These are phyloP conservation scores for Citrullus mucosospermus DNA, from an alignment of 306 rosid species.

Conservation along the genomic window DNA sequence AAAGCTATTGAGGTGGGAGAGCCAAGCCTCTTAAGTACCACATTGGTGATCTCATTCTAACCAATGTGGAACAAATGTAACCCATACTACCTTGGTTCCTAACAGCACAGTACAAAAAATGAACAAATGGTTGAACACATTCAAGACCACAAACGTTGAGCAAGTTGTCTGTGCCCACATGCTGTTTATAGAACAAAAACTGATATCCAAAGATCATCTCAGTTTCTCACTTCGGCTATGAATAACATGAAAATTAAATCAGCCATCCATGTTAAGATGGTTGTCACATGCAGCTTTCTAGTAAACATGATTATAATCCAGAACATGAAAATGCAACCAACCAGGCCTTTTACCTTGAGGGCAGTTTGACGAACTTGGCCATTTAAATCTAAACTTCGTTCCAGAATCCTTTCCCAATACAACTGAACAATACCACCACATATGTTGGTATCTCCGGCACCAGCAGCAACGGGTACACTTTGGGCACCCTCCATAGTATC, in stretches of 20 bases:
- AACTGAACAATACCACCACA: constrained; percentile 96
- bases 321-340: constrained; percentile 4
- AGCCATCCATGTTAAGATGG: not conserved
- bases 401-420: constrained; percentile 80
- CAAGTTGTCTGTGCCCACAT: not conserved
- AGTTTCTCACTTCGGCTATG: not conserved
- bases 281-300: not conserved
- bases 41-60: too few relatives aligned
- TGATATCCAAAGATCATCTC: not conserved
- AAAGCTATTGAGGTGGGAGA: too few relatives aligned
- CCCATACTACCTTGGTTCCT: too few relatives aligned
- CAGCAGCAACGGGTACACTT: constrained; percentile 94
- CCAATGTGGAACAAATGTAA: too few relatives aligned
- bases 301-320: not conserved
- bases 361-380: constrained; percentile 81
- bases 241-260: not conserved
- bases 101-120: not conserved
- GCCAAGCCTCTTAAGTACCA: too few relatives aligned
- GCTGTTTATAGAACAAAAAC: not conserved
- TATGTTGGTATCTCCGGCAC: constrained; percentile 98
- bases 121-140: not conserved
- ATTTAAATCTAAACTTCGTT: constrained; percentile 61
- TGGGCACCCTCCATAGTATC: constrained; percentile 47
- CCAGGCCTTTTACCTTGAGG: constrained; percentile 53
- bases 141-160: not conserved